Conservation (phyloP, 1,284 basidiomycete genomes). For the Heterobasidion parviporum region DNA sequence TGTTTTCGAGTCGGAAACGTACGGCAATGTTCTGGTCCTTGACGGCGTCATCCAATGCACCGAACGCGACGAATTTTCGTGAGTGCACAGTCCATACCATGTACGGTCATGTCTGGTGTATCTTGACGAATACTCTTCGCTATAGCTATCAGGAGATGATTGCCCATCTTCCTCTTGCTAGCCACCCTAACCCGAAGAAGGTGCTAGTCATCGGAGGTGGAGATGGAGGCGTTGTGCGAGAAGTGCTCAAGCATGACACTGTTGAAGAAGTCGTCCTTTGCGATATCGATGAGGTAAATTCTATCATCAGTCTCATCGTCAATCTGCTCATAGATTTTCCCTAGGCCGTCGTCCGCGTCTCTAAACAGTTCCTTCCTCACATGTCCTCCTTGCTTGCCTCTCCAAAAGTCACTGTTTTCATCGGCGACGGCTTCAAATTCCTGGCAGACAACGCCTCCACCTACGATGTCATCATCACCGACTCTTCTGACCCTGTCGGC, state of each 20-base stretch:
- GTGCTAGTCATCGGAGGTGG: constrained; percentile 97
- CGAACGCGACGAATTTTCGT: constrained; percentile 98
- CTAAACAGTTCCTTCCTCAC: constrained; percentile 88
- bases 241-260: constrained; percentile 90
- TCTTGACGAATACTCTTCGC: background rate
- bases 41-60: constrained; percentile 97
- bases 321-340: background rate
- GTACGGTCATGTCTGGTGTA: background rate
- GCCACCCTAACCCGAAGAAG: constrained; percentile 93
- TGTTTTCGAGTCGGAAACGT: constrained; percentile 91
- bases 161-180: constrained; percentile 89
- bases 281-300: constrained; percentile 90
- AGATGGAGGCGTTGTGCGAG: constrained; percentile 93
- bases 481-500: constrained; percentile 97
- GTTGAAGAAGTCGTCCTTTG: constrained; percentile 93
- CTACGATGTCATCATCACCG: constrained; percentile 98
- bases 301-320: background rate
- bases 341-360: constrained; percentile 92
- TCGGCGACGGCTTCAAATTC: constrained; percentile 98
- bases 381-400: constrained; percentile 86
- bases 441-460: constrained; percentile 82
- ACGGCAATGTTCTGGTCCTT: constrained; percentile 93
- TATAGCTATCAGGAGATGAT: constrained; percentile 99
- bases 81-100: constrained; percentile 26
- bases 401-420: constrained; percentile 80